Evolutionary conservation across 2,329 filamentous ascomycete species (phyloP).

Genomic region (Aspergillus chevalieri): DNA sequence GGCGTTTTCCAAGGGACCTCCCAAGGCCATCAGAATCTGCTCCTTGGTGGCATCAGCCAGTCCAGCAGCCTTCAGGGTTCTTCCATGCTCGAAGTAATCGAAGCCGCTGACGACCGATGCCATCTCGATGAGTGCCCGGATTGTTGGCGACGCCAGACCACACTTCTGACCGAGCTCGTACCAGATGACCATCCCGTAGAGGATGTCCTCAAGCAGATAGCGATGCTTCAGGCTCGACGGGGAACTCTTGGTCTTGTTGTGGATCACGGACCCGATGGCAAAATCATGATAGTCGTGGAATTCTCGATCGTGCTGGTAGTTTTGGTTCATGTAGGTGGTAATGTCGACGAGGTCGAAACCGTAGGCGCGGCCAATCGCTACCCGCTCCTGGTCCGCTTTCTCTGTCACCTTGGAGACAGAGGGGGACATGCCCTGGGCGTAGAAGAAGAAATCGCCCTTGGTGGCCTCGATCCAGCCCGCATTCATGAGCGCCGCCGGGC

Average conservation of each 20-base stretch:
- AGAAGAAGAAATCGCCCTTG: constrained; percentile 14
- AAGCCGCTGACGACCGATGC: constrained; percentile 12
- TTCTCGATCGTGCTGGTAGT: constrained; percentile 10
- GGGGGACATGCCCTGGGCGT: constrained; percentile 13
- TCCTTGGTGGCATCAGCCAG: constrained; percentile 10
- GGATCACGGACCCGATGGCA: constrained; percentile 9
- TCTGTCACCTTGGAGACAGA: constrained; percentile 11
- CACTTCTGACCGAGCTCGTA: constrained; percentile 12
- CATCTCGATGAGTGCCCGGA: constrained; percentile 11
- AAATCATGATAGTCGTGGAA: constrained; percentile 12
- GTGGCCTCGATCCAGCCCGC: constrained; percentile 15
- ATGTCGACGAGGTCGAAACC: constrained; percentile 11
- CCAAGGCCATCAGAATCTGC: constrained; percentile 9
- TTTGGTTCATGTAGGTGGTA: constrained; percentile 14
- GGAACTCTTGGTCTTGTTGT: constrained; percentile 15
- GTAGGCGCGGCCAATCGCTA: constrained; percentile 12
- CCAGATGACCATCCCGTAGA: constrained; percentile 11
- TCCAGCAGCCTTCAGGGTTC: constrained; percentile 9
- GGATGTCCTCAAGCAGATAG: constrained; percentile 11
- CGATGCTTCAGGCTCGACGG: constrained; percentile 10
- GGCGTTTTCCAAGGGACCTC: constrained; percentile 7
- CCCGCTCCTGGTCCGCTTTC: constrained; percentile 10
- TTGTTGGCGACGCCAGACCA: constrained; percentile 10
- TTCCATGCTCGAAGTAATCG: constrained; percentile 10
- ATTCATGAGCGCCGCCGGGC: constrained; percentile 13